Percentiles rank a stretch among this genome's conserved stretches.
Evolutionary conservation across 257 asterid species (phyloP).

Genomic region (Perilla frutescens): DNA sequence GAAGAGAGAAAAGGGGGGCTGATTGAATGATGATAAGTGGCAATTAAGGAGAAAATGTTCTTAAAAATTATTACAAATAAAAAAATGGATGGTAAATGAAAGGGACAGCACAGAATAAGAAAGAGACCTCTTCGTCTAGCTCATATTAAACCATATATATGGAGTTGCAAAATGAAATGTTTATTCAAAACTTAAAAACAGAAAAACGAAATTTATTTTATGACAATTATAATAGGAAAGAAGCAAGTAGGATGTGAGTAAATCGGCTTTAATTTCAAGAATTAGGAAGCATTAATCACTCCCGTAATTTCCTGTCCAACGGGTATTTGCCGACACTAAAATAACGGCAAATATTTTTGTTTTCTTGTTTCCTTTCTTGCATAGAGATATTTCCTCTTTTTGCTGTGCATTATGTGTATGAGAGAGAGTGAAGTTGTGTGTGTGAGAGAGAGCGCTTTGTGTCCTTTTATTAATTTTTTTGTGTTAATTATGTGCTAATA

Average conservation of each 20-base stretch:
- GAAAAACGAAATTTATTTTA: not conserved
- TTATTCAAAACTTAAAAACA: not conserved
- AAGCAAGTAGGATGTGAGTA: constrained; percentile 24
- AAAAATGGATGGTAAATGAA: constrained; percentile 60
- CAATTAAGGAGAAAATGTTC: constrained; percentile 61
- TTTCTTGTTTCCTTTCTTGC: constrained; percentile 17
- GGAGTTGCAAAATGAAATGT: constrained; percentile 16
- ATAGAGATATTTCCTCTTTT: not conserved
- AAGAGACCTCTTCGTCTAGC: constrained; percentile 63
- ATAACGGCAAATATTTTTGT: constrained; percentile 40
- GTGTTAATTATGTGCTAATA: no score
- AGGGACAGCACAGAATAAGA: constrained; percentile 68
- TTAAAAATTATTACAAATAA: constrained; percentile 22
- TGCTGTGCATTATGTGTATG: not conserved
- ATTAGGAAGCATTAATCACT: constrained; percentile 54
- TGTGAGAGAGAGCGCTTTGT: not conserved
- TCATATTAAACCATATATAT: constrained; percentile 40
- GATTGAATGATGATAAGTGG: constrained; percentile 76
- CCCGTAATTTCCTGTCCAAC: constrained; percentile 49
- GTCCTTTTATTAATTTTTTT: no score
- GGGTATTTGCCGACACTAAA: constrained; percentile 80
- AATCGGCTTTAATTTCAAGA: constrained; percentile 42
- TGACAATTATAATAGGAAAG: constrained; percentile 15
- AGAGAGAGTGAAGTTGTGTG: constrained; percentile 1
- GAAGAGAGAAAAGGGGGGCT: constrained; percentile 35